Evolutionary conservation across 805 yeast species (phyloP).

Genomic region (Sungouiella blattae): DNA sequence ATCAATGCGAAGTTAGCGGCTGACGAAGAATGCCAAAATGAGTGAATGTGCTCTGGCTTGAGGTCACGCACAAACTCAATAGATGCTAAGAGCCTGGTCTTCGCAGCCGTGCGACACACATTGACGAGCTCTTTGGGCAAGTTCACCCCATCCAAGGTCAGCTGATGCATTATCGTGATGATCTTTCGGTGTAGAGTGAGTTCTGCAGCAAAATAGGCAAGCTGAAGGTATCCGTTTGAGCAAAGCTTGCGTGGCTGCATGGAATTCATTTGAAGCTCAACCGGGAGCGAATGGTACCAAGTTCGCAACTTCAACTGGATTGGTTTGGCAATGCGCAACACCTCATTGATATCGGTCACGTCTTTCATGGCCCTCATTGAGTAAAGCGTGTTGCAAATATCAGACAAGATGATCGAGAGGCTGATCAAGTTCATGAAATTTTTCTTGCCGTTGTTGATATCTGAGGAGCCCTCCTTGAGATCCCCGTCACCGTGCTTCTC

Average conservation of each 20-base stretch:
- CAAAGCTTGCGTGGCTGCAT: conserved; percentile 60
- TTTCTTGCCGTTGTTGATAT: conserved; percentile 65
- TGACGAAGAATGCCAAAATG: conserved; percentile 88
- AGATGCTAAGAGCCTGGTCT: conserved; percentile 75
- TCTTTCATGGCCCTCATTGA: conserved; percentile 62
- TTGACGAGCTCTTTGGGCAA: conserved; percentile 35
- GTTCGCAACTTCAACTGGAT: conserved; percentile 64
- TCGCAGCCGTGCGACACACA: conserved; percentile 84
- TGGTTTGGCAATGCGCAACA: conserved; percentile 77
- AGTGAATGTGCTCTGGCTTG: conserved; percentile 77
- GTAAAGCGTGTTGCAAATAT: conserved; percentile 68
- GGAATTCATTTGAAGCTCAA: conserved; percentile 58
- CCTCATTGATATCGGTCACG: conserved; percentile 58
- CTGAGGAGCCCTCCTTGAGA: conserved; percentile 57
- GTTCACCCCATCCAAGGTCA: conserved; percentile 26
- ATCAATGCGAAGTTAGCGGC: conserved; percentile 75
- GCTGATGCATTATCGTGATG: conserved; percentile 49
- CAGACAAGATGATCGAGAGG: conserved; percentile 64
- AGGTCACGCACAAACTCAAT: conserved; percentile 73
- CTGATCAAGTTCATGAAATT: conserved; percentile 67
- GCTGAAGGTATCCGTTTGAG: conserved; percentile 73
- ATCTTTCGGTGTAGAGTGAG: conserved; percentile 80
- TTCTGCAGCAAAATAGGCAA: conserved; percentile 88
- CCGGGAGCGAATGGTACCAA: conserved; percentile 75
- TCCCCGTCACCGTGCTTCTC: conserved; percentile 57